Base-by-base conservation (phyloP, 106 monocot genomes). In the Narthecium ossifragum region DNA sequence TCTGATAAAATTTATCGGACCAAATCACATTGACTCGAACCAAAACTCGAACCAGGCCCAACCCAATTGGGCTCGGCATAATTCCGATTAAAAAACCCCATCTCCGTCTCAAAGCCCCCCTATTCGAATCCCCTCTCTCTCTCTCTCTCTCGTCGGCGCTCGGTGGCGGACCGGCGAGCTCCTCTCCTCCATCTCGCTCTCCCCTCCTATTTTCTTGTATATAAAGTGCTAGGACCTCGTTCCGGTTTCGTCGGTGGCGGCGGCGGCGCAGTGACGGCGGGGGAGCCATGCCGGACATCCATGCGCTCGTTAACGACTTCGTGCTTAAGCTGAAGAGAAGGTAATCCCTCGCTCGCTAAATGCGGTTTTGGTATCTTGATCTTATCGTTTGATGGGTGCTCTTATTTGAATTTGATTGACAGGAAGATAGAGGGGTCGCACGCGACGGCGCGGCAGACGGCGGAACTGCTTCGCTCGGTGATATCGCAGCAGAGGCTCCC, bases 401-500 rank as follows among this genome's bases (percentile, higher is more conserved):
- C 17, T 28, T 20, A 10, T n/a, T n/a, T n/a, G n/a, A n/a, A n/a
- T n/a, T n/a, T n/a, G 47, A 8, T 46, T 51, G 7, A 22, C 64
- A 98, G 98, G 34, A 98, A 74, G 74, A 81, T 98, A 26, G 98
- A 98, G 72, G 98, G 98, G 21, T 98, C 98, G 47, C 91, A 98
- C 28, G 91, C 83, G 45, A 81, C 51, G 32, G 98, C 98, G 17
- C 67, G 68, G 69, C 84, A 81, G 52, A 91, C 98, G 8, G 91
- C 98, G 27, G 98, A 88, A 76, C 59, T 98, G 46, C 98, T 98
- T 31, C 84, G 98, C 49, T 74, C 78, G 31, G 84, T 91, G 49
- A 72, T 98, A 22, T 98, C 98, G 23, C 88, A 91, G 59, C 86
- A 84, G 56, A 63, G 98, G 54, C 70, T 98, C 76, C 81, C 87